A percentile compares a stretch with the other conserved stretches of the same genome.
Evolutionary conservation across 768 basidiomycete genomes (phyloP).

Genomic region (Candolleomyces eurysporus): DNA sequence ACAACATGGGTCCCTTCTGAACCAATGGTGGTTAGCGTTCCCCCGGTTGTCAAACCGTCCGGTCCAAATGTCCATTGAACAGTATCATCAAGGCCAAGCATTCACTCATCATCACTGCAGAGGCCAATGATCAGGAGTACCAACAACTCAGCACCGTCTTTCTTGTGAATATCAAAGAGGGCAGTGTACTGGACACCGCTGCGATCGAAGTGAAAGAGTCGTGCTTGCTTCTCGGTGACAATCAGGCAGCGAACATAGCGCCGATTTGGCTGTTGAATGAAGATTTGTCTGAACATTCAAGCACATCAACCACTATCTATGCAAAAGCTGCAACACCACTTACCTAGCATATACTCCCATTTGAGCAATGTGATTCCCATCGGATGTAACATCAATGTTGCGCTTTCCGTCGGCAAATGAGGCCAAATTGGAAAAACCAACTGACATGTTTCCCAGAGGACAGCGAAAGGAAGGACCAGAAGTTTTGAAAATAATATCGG

Average conservation of each 20-base stretch:
- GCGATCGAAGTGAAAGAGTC: slow-evolving; percentile 5
- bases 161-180: background rate
- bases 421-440: background rate
- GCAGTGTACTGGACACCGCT: background rate
- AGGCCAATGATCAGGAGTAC: slow-evolving; percentile 3
- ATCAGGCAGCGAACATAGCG: background rate
- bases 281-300: background rate
- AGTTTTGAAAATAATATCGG: background rate
- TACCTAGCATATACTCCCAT: background rate
- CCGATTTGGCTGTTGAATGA: slow-evolving; percentile 1
- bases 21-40: too few relatives aligned
- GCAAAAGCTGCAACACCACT: background rate
- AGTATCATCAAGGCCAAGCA: too few relatives aligned
- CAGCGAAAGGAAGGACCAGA: background rate
- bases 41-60: too few relatives aligned
- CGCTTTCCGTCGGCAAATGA: background rate
- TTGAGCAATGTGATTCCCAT: background rate
- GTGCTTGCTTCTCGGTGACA: background rate
- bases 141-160: background rate
- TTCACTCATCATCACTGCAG: too few relatives aligned
- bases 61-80: too few relatives aligned
- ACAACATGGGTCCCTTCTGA: too few relatives aligned
- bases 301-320: too few relatives aligned
- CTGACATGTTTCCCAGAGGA: background rate
- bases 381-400: too few relatives aligned